Base-by-base conservation (phyloP, 2,329 filamentous ascomycete genomes). In the Hirsutella rhossiliensis region DNA sequence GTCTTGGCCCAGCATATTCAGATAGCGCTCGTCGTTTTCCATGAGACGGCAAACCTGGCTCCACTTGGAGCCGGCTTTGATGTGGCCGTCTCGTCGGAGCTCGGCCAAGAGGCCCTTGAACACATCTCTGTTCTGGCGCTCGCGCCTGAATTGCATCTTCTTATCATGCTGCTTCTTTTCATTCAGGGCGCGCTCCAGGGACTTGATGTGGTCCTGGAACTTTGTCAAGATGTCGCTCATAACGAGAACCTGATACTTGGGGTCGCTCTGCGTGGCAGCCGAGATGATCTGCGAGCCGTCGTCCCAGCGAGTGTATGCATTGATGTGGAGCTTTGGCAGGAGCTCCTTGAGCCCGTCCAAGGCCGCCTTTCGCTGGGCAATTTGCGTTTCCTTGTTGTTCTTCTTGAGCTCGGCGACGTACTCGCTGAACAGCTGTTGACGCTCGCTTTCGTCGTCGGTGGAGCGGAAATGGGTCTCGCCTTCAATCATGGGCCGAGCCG, bases 121-220 rank as follows among this genome's bases (percentile, higher is more conserved):
- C 1, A 72, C 76, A 59, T 98, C 92, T 48, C 92, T 82, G 53
- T 84, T 83, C 65, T 88, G 85, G 50, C 92, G 86, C 60, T 96
- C 88, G 52, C 82, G 77, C 47, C 92, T 81, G 44, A 80, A 76
- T 63, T 85, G 90, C 54, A 76, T 75, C 48, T 82, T 82, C 68
- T 94, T 95, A 56, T 92, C 82, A 53, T 86, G 80, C 64, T 98
- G 92, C 50, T 86, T 83, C 40, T 82, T 78, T 59, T 96, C 88
- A 63, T 97, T 97, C 68, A 94, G 89, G 43, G 80, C 79, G 48
- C 88, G 84, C 65, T 98, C 92, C 51, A 97, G 74, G 46, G 82
- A 76, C 66, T 94, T 95, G 70, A 97, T 92, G 60, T 97, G 90
- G 57, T 84, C 87, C 67, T 97, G 88, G 63, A 97, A 98, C 47